These are phyloP conservation scores for Fomitopsis palustris DNA, from an alignment of 1,284 basidiomycete genomes.

Conservation along the genomic window DNA sequence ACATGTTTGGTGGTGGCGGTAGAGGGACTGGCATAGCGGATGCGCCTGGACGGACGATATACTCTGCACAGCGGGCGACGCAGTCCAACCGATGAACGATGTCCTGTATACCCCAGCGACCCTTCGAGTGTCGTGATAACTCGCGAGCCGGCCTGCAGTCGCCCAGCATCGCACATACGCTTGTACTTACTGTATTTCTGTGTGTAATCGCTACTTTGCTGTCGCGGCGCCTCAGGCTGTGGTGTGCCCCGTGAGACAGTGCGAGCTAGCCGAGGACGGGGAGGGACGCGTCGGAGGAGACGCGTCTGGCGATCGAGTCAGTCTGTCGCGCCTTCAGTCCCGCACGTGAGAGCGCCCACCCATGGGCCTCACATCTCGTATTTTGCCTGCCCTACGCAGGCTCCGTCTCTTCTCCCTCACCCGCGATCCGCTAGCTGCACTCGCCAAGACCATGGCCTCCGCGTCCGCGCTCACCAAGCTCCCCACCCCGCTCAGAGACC, in stretches of 20 bases:
- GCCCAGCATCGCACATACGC: not conserved
- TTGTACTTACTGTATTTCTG: not conserved
- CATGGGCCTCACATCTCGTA: constrained; percentile 23
- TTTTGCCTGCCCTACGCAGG: not conserved
- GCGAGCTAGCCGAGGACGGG: not conserved
- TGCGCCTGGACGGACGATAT: constrained; percentile 30
- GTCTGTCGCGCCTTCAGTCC: not conserved
- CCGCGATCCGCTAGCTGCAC: not conserved
- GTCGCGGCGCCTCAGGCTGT: not conserved
- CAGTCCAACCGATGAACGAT: constrained; percentile 1
- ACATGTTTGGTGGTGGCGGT: constrained; percentile 14
- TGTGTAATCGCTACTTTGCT: not conserved
- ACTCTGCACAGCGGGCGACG: constrained; percentile 20
- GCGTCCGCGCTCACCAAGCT: constrained; percentile 49
- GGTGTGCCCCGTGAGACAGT: not conserved
- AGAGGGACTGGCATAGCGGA: constrained; percentile 17
- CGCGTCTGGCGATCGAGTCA: not conserved
- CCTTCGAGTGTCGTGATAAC: not conserved
- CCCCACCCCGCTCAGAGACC: constrained; percentile 50
- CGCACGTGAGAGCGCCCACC: constrained; percentile 17
- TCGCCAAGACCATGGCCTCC: constrained; percentile 52
- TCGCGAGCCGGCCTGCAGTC: not conserved
- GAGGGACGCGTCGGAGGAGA: not conserved
- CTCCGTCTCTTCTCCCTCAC: not conserved
- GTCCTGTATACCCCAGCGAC: not conserved